Evolutionary conservation across 306 rosid genomes (phyloP).

Genomic region (Psophocarpus tetragonolobus): DNA sequence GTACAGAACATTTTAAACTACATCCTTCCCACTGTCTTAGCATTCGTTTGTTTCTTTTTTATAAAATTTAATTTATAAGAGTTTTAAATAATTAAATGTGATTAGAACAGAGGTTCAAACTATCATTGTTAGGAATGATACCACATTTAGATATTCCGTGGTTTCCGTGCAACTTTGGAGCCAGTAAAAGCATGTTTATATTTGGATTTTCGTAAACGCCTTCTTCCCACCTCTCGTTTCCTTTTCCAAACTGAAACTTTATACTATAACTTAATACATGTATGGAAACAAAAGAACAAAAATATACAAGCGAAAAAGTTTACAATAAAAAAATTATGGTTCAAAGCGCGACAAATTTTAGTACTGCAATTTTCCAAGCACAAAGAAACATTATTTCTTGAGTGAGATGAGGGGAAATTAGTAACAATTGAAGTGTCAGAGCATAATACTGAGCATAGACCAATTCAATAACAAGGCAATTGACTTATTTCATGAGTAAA

Average conservation of each 20-base stretch:
- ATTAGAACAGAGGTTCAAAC: neutral
- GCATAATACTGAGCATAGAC: neutral
- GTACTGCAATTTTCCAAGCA: neutral
- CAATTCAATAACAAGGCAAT: slow-evolving; percentile 7
- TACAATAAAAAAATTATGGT: neutral
- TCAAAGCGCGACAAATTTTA: neutral
- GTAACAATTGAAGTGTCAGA: neutral
- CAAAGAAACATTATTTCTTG: neutral
- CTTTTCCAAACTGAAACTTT: neutral
- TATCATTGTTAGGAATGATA: neutral
- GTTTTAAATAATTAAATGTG: neutral
- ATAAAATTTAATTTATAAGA: neutral
- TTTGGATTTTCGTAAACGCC: neutral
- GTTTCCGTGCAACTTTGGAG: neutral
- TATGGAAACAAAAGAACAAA: neutral
- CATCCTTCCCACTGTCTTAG: neutral
- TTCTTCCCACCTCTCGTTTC: neutral
- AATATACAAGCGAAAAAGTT: neutral
- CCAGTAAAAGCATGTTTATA: neutral
- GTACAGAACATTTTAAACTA: neutral
- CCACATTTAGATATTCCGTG: no score
- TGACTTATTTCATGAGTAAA: slow-evolving; percentile 24
- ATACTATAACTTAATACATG: neutral
- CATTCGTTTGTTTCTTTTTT: neutral
- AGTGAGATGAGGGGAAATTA: neutral